Conservation (phyloP, 192 early-diverging fungal genomes). For the Backusella tuberculispora region DNA sequence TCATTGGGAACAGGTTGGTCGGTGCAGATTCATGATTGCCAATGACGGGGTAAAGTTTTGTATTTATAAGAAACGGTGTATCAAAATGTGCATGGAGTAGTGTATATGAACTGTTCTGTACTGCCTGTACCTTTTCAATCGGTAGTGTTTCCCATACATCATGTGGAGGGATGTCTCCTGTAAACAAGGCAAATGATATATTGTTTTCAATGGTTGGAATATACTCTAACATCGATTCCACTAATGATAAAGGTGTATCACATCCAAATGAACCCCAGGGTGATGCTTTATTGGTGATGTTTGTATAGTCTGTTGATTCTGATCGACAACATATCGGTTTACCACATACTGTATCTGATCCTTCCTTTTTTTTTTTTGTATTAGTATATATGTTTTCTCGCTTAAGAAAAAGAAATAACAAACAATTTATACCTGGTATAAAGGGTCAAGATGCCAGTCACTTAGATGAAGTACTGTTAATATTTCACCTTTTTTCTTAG, state of each 20-base stretch:
- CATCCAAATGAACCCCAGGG: conserved; percentile 44
- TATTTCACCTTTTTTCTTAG: background rate
- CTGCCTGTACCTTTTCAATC: conserved; percentile 41
- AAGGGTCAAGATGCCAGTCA: conserved; percentile 60
- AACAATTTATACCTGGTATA: conserved; percentile 36
- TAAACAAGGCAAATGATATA: conserved; percentile 49
- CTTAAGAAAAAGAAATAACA: no score
- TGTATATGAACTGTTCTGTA: conserved; percentile 44
- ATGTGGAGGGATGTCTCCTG: conserved; percentile 60
- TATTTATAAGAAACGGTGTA: conserved; percentile 29
- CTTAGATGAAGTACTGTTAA: conserved; percentile 50
- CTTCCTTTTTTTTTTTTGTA: conserved; percentile 24
- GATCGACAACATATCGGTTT: conserved; percentile 55
- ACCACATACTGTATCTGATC: conserved; percentile 49
- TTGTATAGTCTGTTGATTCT: conserved; percentile 36
- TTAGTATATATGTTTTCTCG: no score
- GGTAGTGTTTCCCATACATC: conserved; percentile 54
- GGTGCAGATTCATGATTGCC: conserved; percentile 62
- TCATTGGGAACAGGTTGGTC: conserved; percentile 45
- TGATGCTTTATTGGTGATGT: conserved; percentile 38
- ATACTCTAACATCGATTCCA: conserved; percentile 47
- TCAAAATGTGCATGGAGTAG: conserved; percentile 43
- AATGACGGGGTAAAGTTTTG: conserved; percentile 50
- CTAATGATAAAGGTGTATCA: conserved; percentile 50
- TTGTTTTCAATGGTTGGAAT: conserved; percentile 46